Evolutionary conservation across 2,329 filamentous ascomycete genomes (phyloP).

Genomic region (Colletotrichum nymphaeae): DNA sequence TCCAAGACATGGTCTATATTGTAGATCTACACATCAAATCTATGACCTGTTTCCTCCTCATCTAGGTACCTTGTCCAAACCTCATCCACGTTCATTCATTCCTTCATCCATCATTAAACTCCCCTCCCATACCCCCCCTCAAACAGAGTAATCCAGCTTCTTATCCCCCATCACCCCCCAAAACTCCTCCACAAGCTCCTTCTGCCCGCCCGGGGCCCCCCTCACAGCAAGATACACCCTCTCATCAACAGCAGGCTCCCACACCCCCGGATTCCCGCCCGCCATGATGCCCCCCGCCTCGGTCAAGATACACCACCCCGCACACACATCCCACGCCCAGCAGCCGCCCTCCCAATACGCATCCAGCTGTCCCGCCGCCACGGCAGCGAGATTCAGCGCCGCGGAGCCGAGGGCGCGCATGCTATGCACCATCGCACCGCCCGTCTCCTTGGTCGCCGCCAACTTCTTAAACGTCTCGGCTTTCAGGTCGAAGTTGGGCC

Average conservation of each 20-base stretch:
- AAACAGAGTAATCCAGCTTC: conserved; percentile 58
- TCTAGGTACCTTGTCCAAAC: background rate
- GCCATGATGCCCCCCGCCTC: conserved; percentile 82
- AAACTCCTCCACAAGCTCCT: conserved; percentile 72
- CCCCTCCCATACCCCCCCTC: background rate
- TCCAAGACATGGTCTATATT: background rate
- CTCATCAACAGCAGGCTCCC: conserved; percentile 70
- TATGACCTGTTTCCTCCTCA: background rate
- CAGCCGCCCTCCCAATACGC: conserved; percentile 86
- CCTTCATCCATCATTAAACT: background rate
- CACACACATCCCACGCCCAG: conserved; percentile 89
- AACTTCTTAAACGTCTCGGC: conserved; percentile 72
- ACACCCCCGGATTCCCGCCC: conserved; percentile 78
- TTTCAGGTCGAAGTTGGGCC: conserved; percentile 78
- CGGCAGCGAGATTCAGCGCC: conserved; percentile 79
- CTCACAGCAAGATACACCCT: conserved; percentile 73
- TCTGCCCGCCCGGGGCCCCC: conserved; percentile 69
- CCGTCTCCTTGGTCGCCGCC: conserved; percentile 66
- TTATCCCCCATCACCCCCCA: conserved; percentile 70
- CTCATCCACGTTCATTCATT: background rate
- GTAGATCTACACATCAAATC: background rate
- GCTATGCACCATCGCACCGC: conserved; percentile 82
- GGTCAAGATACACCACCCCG: conserved; percentile 79
- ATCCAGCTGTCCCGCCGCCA: conserved; percentile 78
- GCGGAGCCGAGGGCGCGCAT: conserved; percentile 78